phyloP scores from a whole-genome alignment of 371 early-diverging fungal species.

The Mortierella sp. region DNA sequence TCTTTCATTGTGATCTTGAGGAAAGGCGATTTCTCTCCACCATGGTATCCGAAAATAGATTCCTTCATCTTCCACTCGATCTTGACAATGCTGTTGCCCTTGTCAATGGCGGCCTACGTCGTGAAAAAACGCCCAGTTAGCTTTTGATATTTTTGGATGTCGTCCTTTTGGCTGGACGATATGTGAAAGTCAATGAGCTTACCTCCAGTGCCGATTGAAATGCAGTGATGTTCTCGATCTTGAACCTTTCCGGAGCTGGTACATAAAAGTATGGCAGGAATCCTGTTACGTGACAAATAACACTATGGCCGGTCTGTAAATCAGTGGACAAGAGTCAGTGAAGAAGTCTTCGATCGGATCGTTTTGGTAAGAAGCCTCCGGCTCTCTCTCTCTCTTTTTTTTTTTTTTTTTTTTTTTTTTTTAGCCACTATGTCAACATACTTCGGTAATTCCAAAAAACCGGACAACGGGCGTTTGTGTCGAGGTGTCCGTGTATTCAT shows the following conservation, averaged over 20 bases:
- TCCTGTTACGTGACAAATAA: conserved; percentile 92
- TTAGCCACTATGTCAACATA: conserved; percentile 40
- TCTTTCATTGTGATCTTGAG: conserved; percentile 74
- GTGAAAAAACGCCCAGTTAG: not conserved
- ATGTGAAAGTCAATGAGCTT: conserved; percentile 14
- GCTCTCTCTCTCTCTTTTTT: no score
- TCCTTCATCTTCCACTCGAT: conserved; percentile 78
- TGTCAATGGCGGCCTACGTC: conserved; percentile 31
- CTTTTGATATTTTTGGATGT: not conserved
- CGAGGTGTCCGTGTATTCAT: conserved; percentile 72
- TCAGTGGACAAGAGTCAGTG: not conserved
- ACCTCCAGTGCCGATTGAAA: conserved; percentile 72
- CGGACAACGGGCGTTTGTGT: conserved; percentile 72
- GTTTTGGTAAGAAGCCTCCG: not conserved
- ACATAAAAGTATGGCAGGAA: conserved; percentile 98
- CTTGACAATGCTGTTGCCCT: conserved; percentile 57
- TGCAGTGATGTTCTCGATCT: conserved; percentile 64
- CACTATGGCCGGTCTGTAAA: conserved; percentile 81
- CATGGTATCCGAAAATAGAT: conserved; percentile 86
- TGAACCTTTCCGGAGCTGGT: conserved; percentile 86
- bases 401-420: no score
- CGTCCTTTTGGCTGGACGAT: not conserved
- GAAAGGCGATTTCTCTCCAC: conserved; percentile 74
- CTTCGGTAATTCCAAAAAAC: conserved; percentile 91
- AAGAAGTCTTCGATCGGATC: not conserved